Base-by-base conservation (phyloP, 2,329 filamentous ascomycete species). In the Didymella exigua region DNA sequence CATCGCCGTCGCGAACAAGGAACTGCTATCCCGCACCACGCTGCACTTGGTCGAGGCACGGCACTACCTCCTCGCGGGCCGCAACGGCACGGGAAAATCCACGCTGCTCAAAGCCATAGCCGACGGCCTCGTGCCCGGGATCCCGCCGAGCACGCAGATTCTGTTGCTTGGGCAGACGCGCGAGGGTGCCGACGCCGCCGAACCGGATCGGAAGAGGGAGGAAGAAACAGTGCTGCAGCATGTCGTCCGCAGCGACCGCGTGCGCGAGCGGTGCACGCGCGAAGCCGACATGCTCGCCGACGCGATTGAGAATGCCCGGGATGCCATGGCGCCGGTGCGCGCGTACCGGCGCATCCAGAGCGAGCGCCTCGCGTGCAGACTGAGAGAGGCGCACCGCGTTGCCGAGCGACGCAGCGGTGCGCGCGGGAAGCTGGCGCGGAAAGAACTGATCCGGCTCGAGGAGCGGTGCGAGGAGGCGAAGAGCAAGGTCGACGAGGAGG, bases 51-150 rank as follows among this genome's bases (percentile, higher is more conserved):
- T 93, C 61, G 84, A 86, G 44, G 88, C 89, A 0, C 81, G 86
- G 40, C 82, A 89, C 57, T 96, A 96, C 78, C 90, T 90, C 0
- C 78, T 96, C 1, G 80, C 93, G 18, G 91, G 91, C 0, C 82
- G 89, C 6, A 96, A 96, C 74, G 91, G 91, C 0, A 89, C 87
- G 2, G 91, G 91, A 5, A 96, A 96, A 70, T 93, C 89, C 4
- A 93, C 89, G 0, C 76, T 93, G 6, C 78, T 95, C 14, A 85
- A 85, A 66, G 90, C 91, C 1, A 86, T 96, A 62, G 88, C 86
- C 4, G 86, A 91, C 58, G 90, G 90, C 65, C 80, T 92, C 29
- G 89, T 96, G 14, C 90, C 91, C 0, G 90, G 89, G 0, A 75
- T 76, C 8, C 71, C 73, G 5, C 73, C 67, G 69, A 74, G 70